phyloP scores from a whole-genome alignment of 768 basidiomycete species.

The Piloderma croceum region DNA sequence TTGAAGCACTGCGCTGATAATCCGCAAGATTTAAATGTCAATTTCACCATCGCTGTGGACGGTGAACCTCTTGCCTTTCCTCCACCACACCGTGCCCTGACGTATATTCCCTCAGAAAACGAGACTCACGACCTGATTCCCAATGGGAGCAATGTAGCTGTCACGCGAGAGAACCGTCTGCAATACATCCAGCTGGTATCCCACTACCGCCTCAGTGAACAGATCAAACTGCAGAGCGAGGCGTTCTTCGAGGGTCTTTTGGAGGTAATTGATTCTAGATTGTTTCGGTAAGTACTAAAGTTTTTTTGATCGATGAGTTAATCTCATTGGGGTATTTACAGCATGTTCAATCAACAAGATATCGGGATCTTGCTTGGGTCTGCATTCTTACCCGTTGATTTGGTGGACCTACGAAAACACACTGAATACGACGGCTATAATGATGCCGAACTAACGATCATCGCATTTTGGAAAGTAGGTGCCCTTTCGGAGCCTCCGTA shows the following conservation, averaged over 20 bases:
- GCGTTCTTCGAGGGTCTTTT: conserved; percentile 90
- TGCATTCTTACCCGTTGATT: conserved; percentile 75
- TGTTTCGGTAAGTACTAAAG: conserved; percentile 81
- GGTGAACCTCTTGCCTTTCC: conserved; percentile 39
- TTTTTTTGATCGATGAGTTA: conserved; percentile 11
- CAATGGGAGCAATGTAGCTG: conserved; percentile 74
- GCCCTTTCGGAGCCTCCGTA: background rate
- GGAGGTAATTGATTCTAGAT: conserved; percentile 87
- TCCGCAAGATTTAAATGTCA: conserved; percentile 82
- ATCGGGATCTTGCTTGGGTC: conserved; percentile 88
- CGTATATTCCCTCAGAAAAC: conserved; percentile 53
- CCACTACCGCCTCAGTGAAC: conserved; percentile 81
- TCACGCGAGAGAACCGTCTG: conserved; percentile 84
- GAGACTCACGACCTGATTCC: conserved; percentile 76
- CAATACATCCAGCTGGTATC: conserved; percentile 88
- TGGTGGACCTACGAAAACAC: conserved; percentile 72
- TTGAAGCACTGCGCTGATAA: conserved; percentile 88
- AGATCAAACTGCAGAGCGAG: conserved; percentile 79
- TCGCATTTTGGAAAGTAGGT: conserved; percentile 77
- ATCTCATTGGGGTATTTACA: conserved; percentile 20
- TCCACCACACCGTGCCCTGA: background rate
- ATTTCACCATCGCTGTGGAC: conserved; percentile 83
- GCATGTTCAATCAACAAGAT: conserved; percentile 98
- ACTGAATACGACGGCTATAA: conserved; percentile 84
- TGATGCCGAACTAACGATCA: conserved; percentile 64